Conservation (phyloP, 1,139 yeast genomes). For the Suhomyces bribrorum region DNA sequence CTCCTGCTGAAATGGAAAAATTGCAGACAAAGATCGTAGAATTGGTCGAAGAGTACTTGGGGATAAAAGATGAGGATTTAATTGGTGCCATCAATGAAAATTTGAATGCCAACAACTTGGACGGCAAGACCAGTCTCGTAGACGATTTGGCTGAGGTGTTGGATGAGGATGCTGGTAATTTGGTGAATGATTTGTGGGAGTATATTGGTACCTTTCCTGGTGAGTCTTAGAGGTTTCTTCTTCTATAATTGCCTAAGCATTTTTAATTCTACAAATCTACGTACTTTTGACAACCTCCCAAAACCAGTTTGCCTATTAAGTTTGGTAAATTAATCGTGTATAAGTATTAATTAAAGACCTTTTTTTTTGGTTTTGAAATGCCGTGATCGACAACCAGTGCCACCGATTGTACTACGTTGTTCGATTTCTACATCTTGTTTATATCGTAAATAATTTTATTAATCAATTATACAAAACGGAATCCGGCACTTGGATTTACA, state of each 20-base stretch:
- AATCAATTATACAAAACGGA: background rate
- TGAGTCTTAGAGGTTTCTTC: too few species aligned
- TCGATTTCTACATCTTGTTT: too few species aligned
- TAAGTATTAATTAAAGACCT: too few species aligned
- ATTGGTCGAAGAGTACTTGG: slow-evolving; percentile 53
- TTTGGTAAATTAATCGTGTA: too few species aligned
- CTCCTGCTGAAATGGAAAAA: slow-evolving; percentile 16
- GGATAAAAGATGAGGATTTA: slow-evolving; percentile 53
- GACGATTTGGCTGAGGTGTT: slow-evolving; percentile 52
- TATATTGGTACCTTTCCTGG: too few species aligned
- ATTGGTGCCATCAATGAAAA: slow-evolving; percentile 43
- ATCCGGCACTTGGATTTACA: background rate
- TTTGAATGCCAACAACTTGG: slow-evolving; percentile 32
- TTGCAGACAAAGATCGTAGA: slow-evolving; percentile 38
- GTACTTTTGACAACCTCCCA: too few species aligned
- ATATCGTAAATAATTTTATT: background rate
- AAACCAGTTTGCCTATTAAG: too few species aligned
- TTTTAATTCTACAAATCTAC: too few species aligned
- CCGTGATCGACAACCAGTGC: too few species aligned
- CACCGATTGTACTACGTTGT: too few species aligned
- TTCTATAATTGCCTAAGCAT: too few species aligned
- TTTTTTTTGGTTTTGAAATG: background rate
- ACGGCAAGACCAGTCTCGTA: slow-evolving; percentile 32
- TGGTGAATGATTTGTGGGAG: slow-evolving; percentile 41
- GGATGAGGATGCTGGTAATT: slow-evolving; percentile 55